phyloP scores from a whole-genome alignment of 139 green algal species.

The Auxenochlorella pyrenoidosa region DNA sequence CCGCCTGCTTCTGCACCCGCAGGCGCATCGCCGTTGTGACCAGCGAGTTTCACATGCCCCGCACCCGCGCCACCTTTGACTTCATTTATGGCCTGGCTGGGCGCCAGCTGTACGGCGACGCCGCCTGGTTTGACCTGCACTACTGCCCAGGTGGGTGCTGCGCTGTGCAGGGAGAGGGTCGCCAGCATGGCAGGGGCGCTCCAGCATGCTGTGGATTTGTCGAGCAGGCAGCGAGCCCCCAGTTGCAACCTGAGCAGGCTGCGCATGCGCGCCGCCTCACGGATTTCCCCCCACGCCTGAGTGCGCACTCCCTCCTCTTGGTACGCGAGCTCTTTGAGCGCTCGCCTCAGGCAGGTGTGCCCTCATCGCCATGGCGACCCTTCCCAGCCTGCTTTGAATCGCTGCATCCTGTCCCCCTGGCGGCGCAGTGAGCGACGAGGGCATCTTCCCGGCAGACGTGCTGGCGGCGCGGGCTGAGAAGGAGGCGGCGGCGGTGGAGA shows the following conservation, averaged over 20 bases:
- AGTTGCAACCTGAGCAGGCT: too few species aligned
- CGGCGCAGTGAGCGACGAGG: constrained; percentile 60
- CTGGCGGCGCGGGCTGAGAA: constrained; percentile 49
- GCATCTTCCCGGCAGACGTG: constrained; percentile 61
- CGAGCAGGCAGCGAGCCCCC: too few species aligned
- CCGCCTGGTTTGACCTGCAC: constrained; percentile 1
- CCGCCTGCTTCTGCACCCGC: too few species aligned
- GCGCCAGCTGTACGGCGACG: constrained; percentile 41
- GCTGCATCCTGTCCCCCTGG: not conserved
- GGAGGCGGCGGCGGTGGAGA: constrained; percentile 58
- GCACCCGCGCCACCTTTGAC: constrained; percentile 72
- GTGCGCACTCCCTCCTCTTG: too few species aligned
- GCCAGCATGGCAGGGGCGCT: too few species aligned
- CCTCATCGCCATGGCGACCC: too few species aligned
- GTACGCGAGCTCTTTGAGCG: too few species aligned
- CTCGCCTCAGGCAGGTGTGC: too few species aligned
- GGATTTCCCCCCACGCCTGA: too few species aligned
- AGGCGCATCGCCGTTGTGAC: constrained; percentile 68
- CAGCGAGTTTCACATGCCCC: constrained; percentile 85
- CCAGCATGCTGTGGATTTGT: too few species aligned
- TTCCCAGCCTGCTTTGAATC: not conserved
- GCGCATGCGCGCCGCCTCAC: too few species aligned
- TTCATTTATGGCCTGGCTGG: constrained; percentile 60
- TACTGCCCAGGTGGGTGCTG: not conserved
- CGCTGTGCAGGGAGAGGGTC: not conserved